Evolutionary conservation across 495 filamentous ascomycete species (phyloP), one percentile per base, ranked within the genome.

Genomic region (Penicillium robsamsonii): DNA sequence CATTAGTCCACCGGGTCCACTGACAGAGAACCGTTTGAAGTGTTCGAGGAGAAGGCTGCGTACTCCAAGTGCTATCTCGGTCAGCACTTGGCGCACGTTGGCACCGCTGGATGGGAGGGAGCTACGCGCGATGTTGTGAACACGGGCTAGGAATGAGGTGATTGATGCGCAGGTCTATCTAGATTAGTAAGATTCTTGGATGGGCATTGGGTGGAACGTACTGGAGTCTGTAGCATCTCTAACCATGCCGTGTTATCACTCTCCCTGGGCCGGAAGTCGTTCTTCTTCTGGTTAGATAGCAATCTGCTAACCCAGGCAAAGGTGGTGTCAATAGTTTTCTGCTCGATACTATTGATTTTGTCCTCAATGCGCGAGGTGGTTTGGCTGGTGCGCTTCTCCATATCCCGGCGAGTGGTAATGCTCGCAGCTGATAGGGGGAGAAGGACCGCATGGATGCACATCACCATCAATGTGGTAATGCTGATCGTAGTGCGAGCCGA

Each of bases 1-100:
- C 84, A 97, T 92, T 41, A 99, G 79, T 1, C 90, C 94, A 45
- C 95, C 95, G 0, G 92, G 88, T 31, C 91, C 89, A 67, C 89
- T 96, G 40, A 97, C 91, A 43, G 82, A 82, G 74, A 95, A 97
- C 61, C 89, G 90, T 64, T 94, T 96, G 73, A 97, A 89, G 73
- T 99, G 95, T 58, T 92, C 89, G 49, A 97, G 83, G 18, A 99
- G 77, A 3, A 93, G 78, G 30, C 73, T 75, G 55, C 91, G 87
- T 27, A 94, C 80, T 48, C 87, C 87, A 12, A 89, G 70, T 24
- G 91, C 92, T 27, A 97, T 85, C 73, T 97, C 95, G n/a, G 84
- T 86, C 54, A 85, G 80, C 61, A 97, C 87, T 31, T 86, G 75
- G 24, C 85, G 82, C 5, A 94, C 77, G 64, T 96, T 97, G 37